These are phyloP conservation scores for Kockovaella imperatae DNA, from an alignment of 768 basidiomycete genomes.

Conservation along the genomic window DNA sequence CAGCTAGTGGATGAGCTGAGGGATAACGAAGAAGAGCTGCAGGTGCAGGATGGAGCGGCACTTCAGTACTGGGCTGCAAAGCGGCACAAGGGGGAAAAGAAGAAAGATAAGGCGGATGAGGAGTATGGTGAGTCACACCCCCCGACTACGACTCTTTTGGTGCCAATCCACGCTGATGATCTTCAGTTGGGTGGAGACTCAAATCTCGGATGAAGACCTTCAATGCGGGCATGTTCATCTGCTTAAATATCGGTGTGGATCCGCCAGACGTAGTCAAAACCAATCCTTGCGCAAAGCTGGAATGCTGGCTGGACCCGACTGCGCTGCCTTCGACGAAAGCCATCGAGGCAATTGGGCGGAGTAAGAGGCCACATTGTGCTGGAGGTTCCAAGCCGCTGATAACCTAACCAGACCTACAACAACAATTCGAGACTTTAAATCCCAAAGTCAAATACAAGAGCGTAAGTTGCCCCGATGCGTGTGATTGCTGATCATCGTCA, in stretches of 20 bases:
- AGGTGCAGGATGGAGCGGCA: conserved; percentile 19
- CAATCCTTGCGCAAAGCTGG: conserved; percentile 84
- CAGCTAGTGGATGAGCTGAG: conserved; percentile 1
- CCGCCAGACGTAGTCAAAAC: conserved; percentile 98
- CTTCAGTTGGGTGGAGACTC: conserved; percentile 61
- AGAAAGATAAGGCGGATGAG: conserved; percentile 55
- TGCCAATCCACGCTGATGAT: not conserved
- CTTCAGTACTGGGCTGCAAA: conserved; percentile 50
- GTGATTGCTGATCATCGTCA: conserved; percentile 40
- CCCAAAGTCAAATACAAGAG: conserved; percentile 87
- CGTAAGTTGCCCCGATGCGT: conserved; percentile 19
- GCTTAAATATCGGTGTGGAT: conserved; percentile 94
- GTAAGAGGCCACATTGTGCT: conserved; percentile 11
- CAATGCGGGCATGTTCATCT: conserved; percentile 73
- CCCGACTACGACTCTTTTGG: not conserved
- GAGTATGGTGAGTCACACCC: conserved; percentile 20
- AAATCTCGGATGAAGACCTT: conserved; percentile 85
- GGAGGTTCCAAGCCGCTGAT: not conserved
- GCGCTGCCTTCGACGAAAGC: conserved; percentile 88
- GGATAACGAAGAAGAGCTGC: not conserved
- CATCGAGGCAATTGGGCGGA: conserved; percentile 83
- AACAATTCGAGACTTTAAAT: conserved; percentile 92
- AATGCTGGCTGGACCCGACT: conserved; percentile 96
- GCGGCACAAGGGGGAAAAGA: conserved; percentile 85
- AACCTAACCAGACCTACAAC: conserved; percentile 56